A percentile compares a stretch with the other conserved stretches of the same genome.
Conservation (phyloP, 2,329 filamentous ascomycete genomes). For the Thielaviopsis musarum region DNA sequence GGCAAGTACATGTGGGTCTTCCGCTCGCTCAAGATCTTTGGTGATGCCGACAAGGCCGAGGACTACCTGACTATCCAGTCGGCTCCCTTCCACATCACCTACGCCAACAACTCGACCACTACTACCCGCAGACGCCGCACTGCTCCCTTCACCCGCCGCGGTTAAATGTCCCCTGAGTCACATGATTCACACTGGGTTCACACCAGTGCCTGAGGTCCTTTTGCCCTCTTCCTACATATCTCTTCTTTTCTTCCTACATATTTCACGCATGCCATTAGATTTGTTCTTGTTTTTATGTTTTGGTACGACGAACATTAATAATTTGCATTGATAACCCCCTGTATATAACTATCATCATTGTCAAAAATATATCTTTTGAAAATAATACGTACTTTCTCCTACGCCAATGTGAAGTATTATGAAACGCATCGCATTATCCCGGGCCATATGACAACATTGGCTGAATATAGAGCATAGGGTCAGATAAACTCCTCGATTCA, state of each 20-base stretch:
- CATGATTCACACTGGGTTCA: background rate
- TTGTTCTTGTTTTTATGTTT: background rate
- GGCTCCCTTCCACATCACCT: constrained; percentile 20
- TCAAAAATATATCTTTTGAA: background rate
- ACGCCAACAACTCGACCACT: background rate
- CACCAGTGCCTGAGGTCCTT: background rate
- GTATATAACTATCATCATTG: background rate
- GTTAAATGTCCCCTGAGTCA: background rate
- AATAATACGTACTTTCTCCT: too few species aligned
- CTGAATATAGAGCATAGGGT: too few species aligned
- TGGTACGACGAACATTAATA: background rate
- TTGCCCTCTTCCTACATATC: background rate
- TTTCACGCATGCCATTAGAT: background rate
- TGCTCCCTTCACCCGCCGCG: background rate
- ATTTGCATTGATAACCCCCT: background rate
- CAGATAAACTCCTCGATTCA: too few species aligned
- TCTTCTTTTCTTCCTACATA: background rate
- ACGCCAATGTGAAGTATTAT: background rate
- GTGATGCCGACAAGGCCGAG: constrained; percentile 24
- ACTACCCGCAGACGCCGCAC: background rate
- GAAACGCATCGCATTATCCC: too few species aligned
- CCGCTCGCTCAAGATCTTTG: constrained; percentile 33
- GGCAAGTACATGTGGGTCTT: constrained; percentile 34
- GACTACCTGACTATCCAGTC: constrained; percentile 32
- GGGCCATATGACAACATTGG: too few species aligned